These are phyloP conservation scores for Mytilinidion resinicola DNA, from an alignment of 495 filamentous ascomycete species.

Conservation along the genomic window DNA sequence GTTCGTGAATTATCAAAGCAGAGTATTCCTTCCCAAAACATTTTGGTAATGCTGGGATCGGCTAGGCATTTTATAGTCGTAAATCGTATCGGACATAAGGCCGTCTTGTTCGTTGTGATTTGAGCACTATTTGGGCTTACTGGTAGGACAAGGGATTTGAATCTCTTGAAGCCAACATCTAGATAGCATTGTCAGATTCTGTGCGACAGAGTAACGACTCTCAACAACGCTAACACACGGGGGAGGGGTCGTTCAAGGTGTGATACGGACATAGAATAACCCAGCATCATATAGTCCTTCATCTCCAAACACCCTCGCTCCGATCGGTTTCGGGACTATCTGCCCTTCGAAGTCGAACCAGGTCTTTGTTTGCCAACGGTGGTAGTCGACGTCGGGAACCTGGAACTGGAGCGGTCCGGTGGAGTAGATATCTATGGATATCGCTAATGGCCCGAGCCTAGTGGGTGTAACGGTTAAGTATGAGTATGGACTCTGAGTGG, in stretches of 20 bases:
- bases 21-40: too few species aligned
- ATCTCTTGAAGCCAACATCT: too few species aligned
- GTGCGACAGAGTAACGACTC: too few species aligned
- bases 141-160: too few species aligned
- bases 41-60: too few species aligned
- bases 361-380: slow-evolving; percentile 15
- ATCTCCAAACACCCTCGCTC: background rate
- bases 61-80: too few species aligned
- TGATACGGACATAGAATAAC: slow-evolving; percentile 1
- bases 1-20: too few species aligned
- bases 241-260: background rate
- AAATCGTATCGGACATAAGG: too few species aligned
- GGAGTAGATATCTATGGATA: background rate
- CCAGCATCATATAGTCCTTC: slow-evolving; percentile 1
- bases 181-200: too few species aligned
- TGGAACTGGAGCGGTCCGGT: slow-evolving; percentile 17
- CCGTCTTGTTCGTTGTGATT: too few species aligned
- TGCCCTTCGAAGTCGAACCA: background rate
- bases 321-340: background rate
- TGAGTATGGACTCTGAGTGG: slow-evolving; percentile 21
- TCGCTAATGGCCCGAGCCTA: slow-evolving; percentile 21
- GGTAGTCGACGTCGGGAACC: slow-evolving; percentile 14
- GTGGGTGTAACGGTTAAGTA: slow-evolving; percentile 13
- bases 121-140: too few species aligned
- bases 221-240: too few species aligned